Percentiles rank a stretch among this genome's conserved stretches.
These are phyloP conservation scores for Craspedostauros australis DNA, from an alignment of 108 stramenopile species.

Conservation along the genomic window DNA sequence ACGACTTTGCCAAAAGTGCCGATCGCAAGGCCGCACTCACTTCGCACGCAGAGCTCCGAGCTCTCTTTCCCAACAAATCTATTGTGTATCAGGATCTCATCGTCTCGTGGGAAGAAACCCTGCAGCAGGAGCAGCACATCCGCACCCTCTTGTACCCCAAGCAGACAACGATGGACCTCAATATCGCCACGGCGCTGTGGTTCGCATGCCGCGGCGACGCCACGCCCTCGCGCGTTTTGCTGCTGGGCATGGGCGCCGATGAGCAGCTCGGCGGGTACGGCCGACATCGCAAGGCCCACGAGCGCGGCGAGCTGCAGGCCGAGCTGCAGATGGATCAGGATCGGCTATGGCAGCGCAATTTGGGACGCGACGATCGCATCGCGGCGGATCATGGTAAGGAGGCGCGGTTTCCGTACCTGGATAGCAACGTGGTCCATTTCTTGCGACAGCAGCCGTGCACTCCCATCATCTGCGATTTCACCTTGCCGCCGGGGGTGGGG, in stretches of 20 bases:
- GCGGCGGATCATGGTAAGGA: constrained; percentile 87
- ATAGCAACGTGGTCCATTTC: constrained; percentile 75
- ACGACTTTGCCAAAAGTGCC: constrained; percentile 42
- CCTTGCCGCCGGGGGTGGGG: constrained; percentile 63
- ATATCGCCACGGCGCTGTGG: constrained; percentile 93
- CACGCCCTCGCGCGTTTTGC: constrained; percentile 39
- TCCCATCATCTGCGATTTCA: constrained; percentile 54
- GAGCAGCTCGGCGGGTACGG: constrained; percentile 97
- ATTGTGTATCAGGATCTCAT: constrained; percentile 59
- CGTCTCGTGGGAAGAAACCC: constrained; percentile 69
- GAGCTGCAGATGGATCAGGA: constrained; percentile 83
- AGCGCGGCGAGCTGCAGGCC: constrained; percentile 44
- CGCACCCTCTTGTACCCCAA: constrained; percentile 65
- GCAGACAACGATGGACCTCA: constrained; percentile 89
- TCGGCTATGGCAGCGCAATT: constrained; percentile 94
- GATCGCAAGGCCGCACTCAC: constrained; percentile 86
- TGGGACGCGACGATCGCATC: constrained; percentile 94
- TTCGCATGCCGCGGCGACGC: constrained; percentile 75
- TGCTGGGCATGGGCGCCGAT: constrained; percentile 95
- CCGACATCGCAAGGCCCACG: constrained; percentile 85
- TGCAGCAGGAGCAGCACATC: constrained; percentile 45
- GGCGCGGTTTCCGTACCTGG: constrained; percentile 91
- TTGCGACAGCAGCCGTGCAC: constrained; percentile 31
- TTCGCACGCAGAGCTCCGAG: constrained; percentile 56
- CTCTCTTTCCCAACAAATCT: constrained; percentile 45